Evolutionary conservation across 495 filamentous ascomycete species (phyloP).

Genomic region (Neurospora sp.): DNA sequence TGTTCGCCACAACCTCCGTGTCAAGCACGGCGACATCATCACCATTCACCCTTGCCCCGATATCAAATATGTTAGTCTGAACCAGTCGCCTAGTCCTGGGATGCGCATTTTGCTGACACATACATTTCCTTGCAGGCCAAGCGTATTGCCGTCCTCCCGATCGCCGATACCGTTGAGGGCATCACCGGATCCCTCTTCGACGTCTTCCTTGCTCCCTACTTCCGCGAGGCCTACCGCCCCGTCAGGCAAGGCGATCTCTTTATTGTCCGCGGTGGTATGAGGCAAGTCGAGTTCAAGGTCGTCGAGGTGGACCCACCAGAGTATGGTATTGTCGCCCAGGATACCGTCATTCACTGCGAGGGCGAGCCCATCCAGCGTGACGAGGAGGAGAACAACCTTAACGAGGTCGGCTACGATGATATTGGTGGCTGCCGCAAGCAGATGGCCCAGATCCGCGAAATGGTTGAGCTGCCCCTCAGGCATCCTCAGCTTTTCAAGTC

Average conservation of each 20-base stretch:
- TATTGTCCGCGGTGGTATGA: conserved; percentile 94
- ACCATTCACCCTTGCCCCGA: conserved; percentile 99
- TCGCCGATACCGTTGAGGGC: conserved; percentile 96
- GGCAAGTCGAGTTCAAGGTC: conserved; percentile 98
- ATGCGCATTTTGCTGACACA: conserved; percentile 1
- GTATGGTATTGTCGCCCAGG: conserved; percentile 96
- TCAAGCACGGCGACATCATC: conserved; percentile 96
- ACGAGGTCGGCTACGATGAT: conserved; percentile 98
- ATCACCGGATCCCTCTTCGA: conserved; percentile 96
- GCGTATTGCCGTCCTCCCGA: conserved; percentile 96
- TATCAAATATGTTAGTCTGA: conserved; percentile 89
- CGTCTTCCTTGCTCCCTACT: conserved; percentile 98
- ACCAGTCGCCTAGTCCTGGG: not conserved
- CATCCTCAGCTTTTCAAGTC: conserved; percentile 99
- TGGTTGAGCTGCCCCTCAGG: conserved; percentile 92
- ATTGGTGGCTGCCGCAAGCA: conserved; percentile 99
- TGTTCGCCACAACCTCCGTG: conserved; percentile 92
- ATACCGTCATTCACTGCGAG: conserved; percentile 98
- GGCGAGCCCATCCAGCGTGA: conserved; percentile 97
- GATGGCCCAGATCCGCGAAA: conserved; percentile 97
- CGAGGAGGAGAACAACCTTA: conserved; percentile 97
- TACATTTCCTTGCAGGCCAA: conserved; percentile 56
- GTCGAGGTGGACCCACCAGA: conserved; percentile 97
- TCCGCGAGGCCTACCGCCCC: conserved; percentile 96
- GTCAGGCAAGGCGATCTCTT: conserved; percentile 95